Evolutionary conservation across 2,329 filamentous ascomycete species (phyloP).

Genomic region (Aspergillus unguis): DNA sequence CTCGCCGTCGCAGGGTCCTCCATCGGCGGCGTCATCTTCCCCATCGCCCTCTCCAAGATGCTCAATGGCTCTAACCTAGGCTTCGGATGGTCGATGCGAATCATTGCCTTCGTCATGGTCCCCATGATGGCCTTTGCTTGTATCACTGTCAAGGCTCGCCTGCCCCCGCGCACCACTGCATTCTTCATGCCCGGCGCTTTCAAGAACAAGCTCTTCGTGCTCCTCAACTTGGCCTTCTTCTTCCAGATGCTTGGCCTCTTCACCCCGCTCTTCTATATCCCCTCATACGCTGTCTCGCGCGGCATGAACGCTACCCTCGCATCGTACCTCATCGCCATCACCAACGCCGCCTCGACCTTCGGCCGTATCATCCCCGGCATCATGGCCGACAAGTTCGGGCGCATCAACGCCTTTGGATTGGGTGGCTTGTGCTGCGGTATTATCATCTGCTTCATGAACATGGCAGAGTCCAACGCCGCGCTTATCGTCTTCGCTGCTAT

Average conservation of each 20-base stretch:
- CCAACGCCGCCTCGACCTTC: conserved; percentile 34
- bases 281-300: conserved; percentile 23
- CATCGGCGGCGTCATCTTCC: conserved; percentile 54
- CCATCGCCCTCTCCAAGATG: conserved; percentile 44
- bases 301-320: conserved; percentile 17
- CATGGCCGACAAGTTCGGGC: conserved; percentile 32
- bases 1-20: conserved; percentile 48
- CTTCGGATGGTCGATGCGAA: conserved; percentile 53
- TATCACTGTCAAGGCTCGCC: conserved; percentile 19
- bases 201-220: conserved; percentile 40
- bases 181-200: conserved; percentile 25
- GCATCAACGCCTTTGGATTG: conserved; percentile 36
- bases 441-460: conserved; percentile 34
- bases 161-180: conserved; percentile 14
- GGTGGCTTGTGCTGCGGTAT: conserved; percentile 23
- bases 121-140: conserved; percentile 43
- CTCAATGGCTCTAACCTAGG: conserved; percentile 48
- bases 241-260: conserved; percentile 28
- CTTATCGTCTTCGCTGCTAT: conserved; percentile 32
- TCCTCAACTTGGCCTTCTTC: conserved; percentile 18
- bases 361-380: conserved; percentile 34
- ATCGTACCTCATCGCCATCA: conserved; percentile 32
- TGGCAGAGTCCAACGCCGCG: conserved; percentile 19
- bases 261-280: conserved; percentile 30
- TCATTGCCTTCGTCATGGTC: conserved; percentile 53